Evolutionary conservation across 2,329 filamentous ascomycete species (phyloP).

Genomic region (Pseudogymnoascus sp.): DNA sequence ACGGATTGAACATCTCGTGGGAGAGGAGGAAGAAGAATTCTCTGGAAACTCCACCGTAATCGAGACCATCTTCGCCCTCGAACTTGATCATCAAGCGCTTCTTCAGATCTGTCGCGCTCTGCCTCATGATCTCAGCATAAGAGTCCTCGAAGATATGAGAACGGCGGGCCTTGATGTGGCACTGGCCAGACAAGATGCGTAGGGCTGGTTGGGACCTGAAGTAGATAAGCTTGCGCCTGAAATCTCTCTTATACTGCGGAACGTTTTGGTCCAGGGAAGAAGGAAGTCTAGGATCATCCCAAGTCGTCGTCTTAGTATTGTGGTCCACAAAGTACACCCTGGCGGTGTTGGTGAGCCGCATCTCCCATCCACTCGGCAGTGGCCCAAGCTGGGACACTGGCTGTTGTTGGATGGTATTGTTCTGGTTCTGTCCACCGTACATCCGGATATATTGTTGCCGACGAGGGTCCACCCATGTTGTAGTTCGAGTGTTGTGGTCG

Average conservation of each 20-base stretch:
- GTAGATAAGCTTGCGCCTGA: constrained; percentile 95
- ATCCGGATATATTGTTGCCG: constrained; percentile 97
- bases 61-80: constrained; percentile 93
- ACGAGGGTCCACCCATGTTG: constrained; percentile 95
- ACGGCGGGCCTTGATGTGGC: constrained; percentile 93
- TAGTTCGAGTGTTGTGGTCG: constrained; percentile 95
- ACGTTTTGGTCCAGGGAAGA: constrained; percentile 97
- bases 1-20: constrained; percentile 99
- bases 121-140: constrained; percentile 95
- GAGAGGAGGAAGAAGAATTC: constrained; percentile 99
- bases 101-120: constrained; percentile 92
- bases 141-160: constrained; percentile 98
- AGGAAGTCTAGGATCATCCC: constrained; percentile 92
- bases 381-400: constrained; percentile 94
- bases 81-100: constrained; percentile 99
- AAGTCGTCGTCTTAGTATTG: constrained; percentile 98
- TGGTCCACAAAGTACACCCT: constrained; percentile 98
- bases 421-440: constrained; percentile 85
- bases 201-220: constrained; percentile 97
- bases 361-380: constrained; percentile 96
- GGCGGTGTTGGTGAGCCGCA: constrained; percentile 96
- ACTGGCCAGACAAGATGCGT: constrained; percentile 91
- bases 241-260: constrained; percentile 98
- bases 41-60: constrained; percentile 94
- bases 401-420: constrained; percentile 89